Conservation (phyloP, 1,139 yeast species). For the Hyphopichia pseudoburtonii region DNA sequence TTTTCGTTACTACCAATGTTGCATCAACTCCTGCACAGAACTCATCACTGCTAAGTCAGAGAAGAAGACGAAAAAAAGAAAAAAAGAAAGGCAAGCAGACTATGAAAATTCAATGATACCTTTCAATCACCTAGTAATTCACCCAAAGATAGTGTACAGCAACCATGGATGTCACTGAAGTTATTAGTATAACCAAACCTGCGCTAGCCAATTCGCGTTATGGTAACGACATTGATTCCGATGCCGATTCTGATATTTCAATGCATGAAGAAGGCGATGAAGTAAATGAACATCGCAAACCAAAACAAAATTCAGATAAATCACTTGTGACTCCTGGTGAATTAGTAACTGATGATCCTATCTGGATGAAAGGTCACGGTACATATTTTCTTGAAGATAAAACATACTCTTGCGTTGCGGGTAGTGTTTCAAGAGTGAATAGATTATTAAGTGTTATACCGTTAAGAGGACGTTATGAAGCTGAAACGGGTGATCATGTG, state of each 20-base stretch:
- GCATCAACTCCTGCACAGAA: background rate
- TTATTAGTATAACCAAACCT: constrained; percentile 42
- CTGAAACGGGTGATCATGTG: constrained; percentile 96
- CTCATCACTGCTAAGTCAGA: background rate
- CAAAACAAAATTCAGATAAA: constrained; percentile 17
- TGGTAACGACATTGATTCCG: constrained; percentile 13
- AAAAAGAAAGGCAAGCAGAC: background rate
- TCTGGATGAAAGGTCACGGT: constrained; percentile 99
- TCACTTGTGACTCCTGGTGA: constrained; percentile 92
- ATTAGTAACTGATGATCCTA: constrained; percentile 88
- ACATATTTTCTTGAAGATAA: constrained; percentile 72
- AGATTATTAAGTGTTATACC: constrained; percentile 84
- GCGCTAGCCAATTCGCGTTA: constrained; percentile 8
- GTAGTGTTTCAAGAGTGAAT: constrained; percentile 83
- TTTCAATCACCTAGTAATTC: background rate
- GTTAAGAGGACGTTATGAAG: constrained; percentile 79
- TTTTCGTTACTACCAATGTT: background rate
- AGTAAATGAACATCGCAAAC: constrained; percentile 23
- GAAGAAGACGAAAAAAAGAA: background rate
- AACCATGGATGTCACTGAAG: constrained; percentile 27
- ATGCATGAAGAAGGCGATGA: constrained; percentile 30
- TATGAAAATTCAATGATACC: background rate
- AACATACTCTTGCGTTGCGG: constrained; percentile 92
- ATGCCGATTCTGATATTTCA: constrained; percentile 26
- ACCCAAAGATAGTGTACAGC: background rate